These are phyloP conservation scores for Paraleonurus japonicus DNA, from an alignment of 257 asterid genomes.

Conservation along the genomic window DNA sequence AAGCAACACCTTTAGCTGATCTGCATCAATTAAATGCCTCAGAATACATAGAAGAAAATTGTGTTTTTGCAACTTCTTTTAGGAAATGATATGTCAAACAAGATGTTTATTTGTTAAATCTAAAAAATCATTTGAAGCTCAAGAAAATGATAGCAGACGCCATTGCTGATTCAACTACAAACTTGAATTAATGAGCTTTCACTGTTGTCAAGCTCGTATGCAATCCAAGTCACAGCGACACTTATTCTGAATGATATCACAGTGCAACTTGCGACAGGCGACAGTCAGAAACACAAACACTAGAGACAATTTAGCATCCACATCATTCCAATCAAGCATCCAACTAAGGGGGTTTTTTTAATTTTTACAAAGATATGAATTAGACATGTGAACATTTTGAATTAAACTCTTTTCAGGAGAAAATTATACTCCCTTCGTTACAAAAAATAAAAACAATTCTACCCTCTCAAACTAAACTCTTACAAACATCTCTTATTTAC, in stretches of 20 bases:
- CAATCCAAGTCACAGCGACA: neutral
- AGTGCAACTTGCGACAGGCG: constrained; percentile 3
- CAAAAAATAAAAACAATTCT: no score
- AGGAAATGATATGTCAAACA: neutral
- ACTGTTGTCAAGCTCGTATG: neutral
- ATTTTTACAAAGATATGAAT: neutral
- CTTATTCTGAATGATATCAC: neutral
- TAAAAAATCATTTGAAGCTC: neutral
- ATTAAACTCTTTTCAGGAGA: neutral
- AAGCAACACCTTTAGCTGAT: neutral
- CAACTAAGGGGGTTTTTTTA: neutral
- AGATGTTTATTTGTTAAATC: neutral
- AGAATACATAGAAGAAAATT: neutral
- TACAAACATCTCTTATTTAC: no score
- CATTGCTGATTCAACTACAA: neutral
- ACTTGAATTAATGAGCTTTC: neutral
- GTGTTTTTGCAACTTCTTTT: neutral
- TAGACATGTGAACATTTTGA: neutral
- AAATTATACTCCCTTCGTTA: no score
- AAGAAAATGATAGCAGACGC: neutral
- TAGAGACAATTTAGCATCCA: neutral
- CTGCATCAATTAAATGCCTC: neutral
- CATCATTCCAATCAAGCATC: neutral
- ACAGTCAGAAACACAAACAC: neutral
- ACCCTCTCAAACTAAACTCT: no score